Conservation (phyloP, 108 stramenopile genomes). For the Ochromonas danica region DNA sequence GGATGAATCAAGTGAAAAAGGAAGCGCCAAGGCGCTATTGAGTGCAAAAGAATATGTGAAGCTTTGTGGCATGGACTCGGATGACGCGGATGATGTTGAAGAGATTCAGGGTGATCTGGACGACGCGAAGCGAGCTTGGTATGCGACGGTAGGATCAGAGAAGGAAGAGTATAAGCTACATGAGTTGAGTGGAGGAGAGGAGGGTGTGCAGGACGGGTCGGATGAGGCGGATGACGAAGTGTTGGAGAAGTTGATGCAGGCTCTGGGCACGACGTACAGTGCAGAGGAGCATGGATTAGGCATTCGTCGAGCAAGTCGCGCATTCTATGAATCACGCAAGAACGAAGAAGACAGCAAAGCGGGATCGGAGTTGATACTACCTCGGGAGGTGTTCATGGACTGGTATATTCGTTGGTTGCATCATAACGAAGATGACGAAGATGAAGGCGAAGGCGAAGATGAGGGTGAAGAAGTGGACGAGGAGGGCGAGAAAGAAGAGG, state of each 20-base stretch:
- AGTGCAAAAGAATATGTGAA: slow-evolving; percentile 17
- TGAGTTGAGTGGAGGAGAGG: slow-evolving; percentile 24
- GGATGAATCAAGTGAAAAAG: slow-evolving; percentile 16
- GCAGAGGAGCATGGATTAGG: slow-evolving; percentile 13
- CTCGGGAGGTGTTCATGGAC: slow-evolving; percentile 17
- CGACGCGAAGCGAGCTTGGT: slow-evolving; percentile 12
- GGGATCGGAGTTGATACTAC: slow-evolving; percentile 14
- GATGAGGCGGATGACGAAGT: slow-evolving; percentile 25
- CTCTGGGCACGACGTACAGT: slow-evolving; percentile 13
- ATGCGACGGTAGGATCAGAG: slow-evolving; percentile 13
- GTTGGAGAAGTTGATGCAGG: slow-evolving; percentile 14
- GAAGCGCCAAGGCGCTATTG: slow-evolving; percentile 13
- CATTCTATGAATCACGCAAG: slow-evolving; percentile 15
- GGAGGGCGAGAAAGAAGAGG: slow-evolving; percentile 1
- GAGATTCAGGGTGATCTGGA: slow-evolving; percentile 18
- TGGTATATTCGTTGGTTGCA: slow-evolving; percentile 23
- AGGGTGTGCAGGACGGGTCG: slow-evolving; percentile 28
- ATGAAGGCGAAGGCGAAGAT: slow-evolving; percentile 31
- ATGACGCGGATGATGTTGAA: slow-evolving; percentile 24
- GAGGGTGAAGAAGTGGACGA: slow-evolving; percentile 22
- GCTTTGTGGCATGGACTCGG: slow-evolving; percentile 13
- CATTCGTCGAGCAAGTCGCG: slow-evolving; percentile 13
- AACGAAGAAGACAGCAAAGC: slow-evolving; percentile 15
- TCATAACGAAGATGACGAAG: slow-evolving; percentile 29
- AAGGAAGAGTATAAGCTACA: slow-evolving; percentile 16